Percentiles rank a stretch among this genome's conserved stretches.
Conservation (phyloP, 176 grass and related monocot genomes). For the Tillandsia leiboldiana region DNA sequence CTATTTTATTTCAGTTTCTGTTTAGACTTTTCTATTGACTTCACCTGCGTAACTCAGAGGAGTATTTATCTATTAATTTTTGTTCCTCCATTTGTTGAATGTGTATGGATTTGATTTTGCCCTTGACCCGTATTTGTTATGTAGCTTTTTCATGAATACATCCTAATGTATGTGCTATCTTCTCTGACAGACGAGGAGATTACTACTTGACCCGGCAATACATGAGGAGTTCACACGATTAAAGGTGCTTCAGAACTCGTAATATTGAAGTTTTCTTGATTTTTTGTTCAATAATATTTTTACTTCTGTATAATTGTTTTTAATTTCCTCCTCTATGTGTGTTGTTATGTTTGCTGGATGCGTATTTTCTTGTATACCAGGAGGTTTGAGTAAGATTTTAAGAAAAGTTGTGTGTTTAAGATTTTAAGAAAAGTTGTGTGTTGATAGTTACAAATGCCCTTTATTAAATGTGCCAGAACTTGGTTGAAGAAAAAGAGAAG, state of each 20-base stretch:
- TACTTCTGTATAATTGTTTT: not conserved
- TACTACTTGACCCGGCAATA: constrained; percentile 98
- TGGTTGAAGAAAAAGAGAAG: constrained; percentile 96
- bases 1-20: too few relatives aligned
- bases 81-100: not conserved
- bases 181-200: constrained; percentile 69
- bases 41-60: too few relatives aligned
- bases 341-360: not conserved
- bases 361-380: not conserved
- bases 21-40: too few relatives aligned
- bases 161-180: not conserved
- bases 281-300: constrained; percentile 12
- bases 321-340: not conserved
- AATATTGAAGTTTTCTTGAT: not conserved
- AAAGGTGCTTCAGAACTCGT: constrained; percentile 40
- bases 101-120: not conserved
- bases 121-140: not conserved
- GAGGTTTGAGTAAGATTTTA: not conserved
- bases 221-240: constrained; percentile 94
- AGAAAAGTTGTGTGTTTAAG: too few relatives aligned
- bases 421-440: too few relatives aligned
- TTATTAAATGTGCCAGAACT: constrained; percentile 36
- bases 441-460: constrained; percentile 2
- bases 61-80: not conserved
- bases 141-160: not conserved